Evolutionary conservation across 2,329 filamentous ascomycete genomes (phyloP).

Genomic region (Cryphonectria japonica): DNA sequence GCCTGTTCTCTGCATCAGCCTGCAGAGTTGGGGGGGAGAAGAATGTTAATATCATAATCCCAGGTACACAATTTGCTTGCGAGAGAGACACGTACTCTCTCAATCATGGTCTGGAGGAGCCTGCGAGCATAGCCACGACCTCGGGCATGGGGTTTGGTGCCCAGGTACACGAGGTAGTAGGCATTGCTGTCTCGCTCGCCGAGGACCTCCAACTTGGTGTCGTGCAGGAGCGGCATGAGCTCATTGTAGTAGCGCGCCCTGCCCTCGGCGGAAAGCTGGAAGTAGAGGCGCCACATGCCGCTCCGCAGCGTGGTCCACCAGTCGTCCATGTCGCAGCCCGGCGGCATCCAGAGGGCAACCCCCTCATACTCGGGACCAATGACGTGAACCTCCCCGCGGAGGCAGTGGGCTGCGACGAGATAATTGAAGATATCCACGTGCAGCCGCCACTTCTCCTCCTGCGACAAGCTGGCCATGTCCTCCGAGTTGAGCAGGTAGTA

Average conservation of each 20-base stretch:
- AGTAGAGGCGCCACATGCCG: conserved; percentile 78
- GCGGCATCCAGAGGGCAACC: conserved; percentile 81
- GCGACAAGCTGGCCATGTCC: conserved; percentile 64
- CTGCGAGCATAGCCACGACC: conserved; percentile 74
- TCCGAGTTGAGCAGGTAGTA: conserved; percentile 76
- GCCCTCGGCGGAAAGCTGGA: conserved; percentile 73
- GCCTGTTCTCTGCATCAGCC: conserved; percentile 69
- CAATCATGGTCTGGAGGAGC: conserved; percentile 71
- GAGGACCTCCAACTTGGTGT: conserved; percentile 71
- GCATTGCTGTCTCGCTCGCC: conserved; percentile 67
- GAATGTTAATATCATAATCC: not conserved
- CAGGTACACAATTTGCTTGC: not conserved
- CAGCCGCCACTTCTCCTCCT: conserved; percentile 73
- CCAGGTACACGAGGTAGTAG: conserved; percentile 85
- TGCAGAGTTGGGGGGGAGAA: conserved; percentile 34
- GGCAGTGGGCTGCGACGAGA: conserved; percentile 74
- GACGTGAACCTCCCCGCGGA: conserved; percentile 74
- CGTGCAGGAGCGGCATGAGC: conserved; percentile 74
- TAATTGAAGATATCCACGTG: conserved; percentile 80
- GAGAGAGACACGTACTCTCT: conserved; percentile 50
- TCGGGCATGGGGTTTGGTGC: conserved; percentile 71
- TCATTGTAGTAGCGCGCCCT: conserved; percentile 76
- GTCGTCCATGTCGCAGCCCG: conserved; percentile 73
- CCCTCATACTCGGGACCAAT: conserved; percentile 77
- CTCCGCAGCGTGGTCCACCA: conserved; percentile 72